Base-by-base conservation (phyloP, 176 grass and related monocot species). In the Triticum urartu region DNA sequence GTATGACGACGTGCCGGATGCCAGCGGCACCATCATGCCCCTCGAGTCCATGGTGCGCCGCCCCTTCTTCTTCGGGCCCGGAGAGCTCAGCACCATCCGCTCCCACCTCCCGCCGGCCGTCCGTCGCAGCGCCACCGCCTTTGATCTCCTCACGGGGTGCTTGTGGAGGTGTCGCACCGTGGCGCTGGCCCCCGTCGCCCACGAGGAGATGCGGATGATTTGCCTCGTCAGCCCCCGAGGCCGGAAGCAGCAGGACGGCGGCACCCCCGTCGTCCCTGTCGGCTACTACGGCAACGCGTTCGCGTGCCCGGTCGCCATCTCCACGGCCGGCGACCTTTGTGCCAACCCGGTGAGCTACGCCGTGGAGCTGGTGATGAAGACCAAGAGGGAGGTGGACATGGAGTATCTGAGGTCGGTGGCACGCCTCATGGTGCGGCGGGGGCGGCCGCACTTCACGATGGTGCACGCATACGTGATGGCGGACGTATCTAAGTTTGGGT, bases 231-330 rank as follows among this genome's bases (percentile, higher is more conserved):
- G 78, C 77, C 81, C 85, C 9, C 87, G 95, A 4, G 89, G 95
- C 45, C 39, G 58, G 11, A 24, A 33, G 13, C 91, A 11, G 62
- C 89, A 52, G 14, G 15, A 39, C 64, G 48, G 14, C 48, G 48
- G 1, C 14, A 14, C 14, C 12, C 38, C 38, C 38, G 4, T 17
- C 13, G 15, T 52, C 94, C 60, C 95, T 85, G 4, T 25, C 5
- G 92, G 92, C 5, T 97, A 94, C 87, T 97, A 97, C 35, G 95
- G 95, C 0, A 97, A 97, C 47, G 83, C 92, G 11, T 95, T 95
- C 77, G 91, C 85, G n/a, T 91, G 91, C 32, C 91, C 92, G 6
- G 89, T 90, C 4, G 92, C 95, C 6, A 25, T 93, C 6, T 52
- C 87, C 1, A 68, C 77, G 1, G 87, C 95, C 0, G 89, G 75